Base-by-base conservation (phyloP, 176 grass and related monocot genomes). In the Phoenix roebelenii region DNA sequence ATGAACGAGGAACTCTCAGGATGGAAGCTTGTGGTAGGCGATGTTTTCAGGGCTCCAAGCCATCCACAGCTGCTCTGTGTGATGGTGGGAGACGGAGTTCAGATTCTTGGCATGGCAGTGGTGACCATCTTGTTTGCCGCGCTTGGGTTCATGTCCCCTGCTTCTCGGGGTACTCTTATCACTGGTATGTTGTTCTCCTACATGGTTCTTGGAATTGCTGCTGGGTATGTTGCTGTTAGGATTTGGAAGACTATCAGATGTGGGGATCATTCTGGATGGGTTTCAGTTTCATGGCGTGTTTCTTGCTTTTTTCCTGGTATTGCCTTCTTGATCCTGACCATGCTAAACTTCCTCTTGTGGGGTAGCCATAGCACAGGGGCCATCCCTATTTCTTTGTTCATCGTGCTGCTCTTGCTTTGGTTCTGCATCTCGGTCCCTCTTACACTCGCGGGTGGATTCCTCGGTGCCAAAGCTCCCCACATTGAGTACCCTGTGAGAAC, bases 1-100 rank as follows among this genome's bases (percentile, higher is more conserved):
- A 85, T 89, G 86, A 89, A 89, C 3, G 86, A 85, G 82, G 86
- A 89, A 66, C 82, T 89, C 25, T 89, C 86, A 10, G 86, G 86
- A 12, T 89, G 86, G 86, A 89, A 89, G 77, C 86, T 89, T 15
- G 82, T 89, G 2, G 86, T 89, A 50, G 84, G 86, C 15, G 86
- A 89, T 55, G 81, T 89, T 25, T 89, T 89, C 82, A 76, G 86
- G 1, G 78, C 78, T 0, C 86, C 86, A 4, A 85, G 71, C 86
- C 77, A 85, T 59, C 81, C 86, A 5, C 75, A 76, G 66, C 63
- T 89, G 70, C 86, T 89, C 12, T 89, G 86, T 9, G 60, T 85
- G 52, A 76, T 89, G 86, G 86, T 89, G 23, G 86, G 86, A 22
- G 81, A 89, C 16, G 86, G 86, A 7, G 74, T 89, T 48, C 86